phyloP scores from a whole-genome alignment of 2,329 filamentous ascomycete genomes.

The Aspergillus nomiae region DNA sequence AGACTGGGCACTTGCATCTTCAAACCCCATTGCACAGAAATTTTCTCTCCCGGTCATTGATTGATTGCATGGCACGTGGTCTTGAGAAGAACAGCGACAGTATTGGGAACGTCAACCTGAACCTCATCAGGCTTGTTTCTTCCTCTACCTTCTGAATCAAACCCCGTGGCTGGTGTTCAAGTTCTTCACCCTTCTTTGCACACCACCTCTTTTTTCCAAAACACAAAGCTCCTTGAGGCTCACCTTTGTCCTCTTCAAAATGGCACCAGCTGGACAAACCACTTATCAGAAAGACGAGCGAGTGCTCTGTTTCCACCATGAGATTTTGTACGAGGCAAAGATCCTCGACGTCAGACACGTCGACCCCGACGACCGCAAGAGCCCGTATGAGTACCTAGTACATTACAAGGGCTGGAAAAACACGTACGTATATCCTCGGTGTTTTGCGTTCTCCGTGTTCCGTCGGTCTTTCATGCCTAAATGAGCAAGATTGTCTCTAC shows the following conservation, averaged over 20 bases:
- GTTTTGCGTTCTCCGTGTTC: slow-evolving; percentile 5
- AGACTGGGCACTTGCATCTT: background rate
- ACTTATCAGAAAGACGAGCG: slow-evolving; percentile 77
- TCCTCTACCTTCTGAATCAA: background rate
- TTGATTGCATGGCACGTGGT: background rate
- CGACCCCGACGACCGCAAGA: slow-evolving; percentile 67
- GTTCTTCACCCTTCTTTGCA: background rate
- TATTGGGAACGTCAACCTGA: background rate
- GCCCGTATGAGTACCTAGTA: slow-evolving; percentile 82
- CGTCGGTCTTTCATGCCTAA: background rate
- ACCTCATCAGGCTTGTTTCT: background rate
- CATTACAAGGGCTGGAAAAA: slow-evolving; percentile 99
- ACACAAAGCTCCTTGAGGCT: background rate
- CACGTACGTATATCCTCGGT: slow-evolving; percentile 62
- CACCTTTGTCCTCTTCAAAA: slow-evolving; percentile 39
- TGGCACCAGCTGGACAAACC: slow-evolving; percentile 61
- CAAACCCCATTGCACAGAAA: background rate
- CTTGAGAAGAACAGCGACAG: background rate
- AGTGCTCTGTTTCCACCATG: slow-evolving; percentile 94
- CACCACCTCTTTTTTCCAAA: background rate
- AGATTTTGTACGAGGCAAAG: slow-evolving; percentile 97
- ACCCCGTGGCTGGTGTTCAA: background rate
- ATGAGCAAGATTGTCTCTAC: no score
- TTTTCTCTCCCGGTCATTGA: background rate
- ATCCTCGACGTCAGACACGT: slow-evolving; percentile 74